Base-by-base conservation (phyloP, 2,329 filamentous ascomycete species). In the Triangularia setosa region DNA sequence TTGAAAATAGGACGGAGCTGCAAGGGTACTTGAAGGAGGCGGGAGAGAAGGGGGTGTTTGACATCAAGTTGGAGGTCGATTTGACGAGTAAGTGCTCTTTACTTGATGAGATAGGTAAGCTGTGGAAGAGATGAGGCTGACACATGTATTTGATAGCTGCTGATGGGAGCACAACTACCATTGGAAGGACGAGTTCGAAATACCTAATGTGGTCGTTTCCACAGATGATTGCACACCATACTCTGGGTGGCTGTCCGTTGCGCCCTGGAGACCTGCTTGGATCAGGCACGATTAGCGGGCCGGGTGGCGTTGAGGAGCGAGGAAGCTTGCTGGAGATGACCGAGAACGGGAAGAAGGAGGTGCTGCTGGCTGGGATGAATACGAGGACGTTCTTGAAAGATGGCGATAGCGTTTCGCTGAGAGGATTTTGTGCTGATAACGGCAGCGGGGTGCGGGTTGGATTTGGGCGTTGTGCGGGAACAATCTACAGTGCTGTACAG, bases 191-290 rank as follows among this genome's bases (percentile, higher is more conserved):
- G 65, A 89, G 82, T 64, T 84, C 87, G 9, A 84, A 81, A 68
- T 84, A 93, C 71, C 80, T 94, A 11, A 80, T 94, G n/a, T 94
- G 87, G 83, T 93, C 90, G 0, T 94, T 93, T 77, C 85, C 89
- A 4, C 91, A 94, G 75, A 93, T 93, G 90, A 80, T 94, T 48
- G 85, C 91, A 1, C 91, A 94, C 74, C 91, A 94, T 73, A 87
- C 88, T 1, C 83, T 91, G 56, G 90, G 88, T 1, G 91, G 91
- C 5, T 95, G 91, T 74, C 86, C 87, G 3, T 82, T 95, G 81
- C 83, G 86, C 56, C 83, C 87, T 0, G 91, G 91, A 33, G 91
- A 95, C 73, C 76, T 95, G 60, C 78, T 95, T 5, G 91, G 90
- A 1, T 91, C 89, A 1, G 91, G 91, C 2, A 95, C 91, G 1